phyloP scores from a whole-genome alignment of 495 filamentous ascomycete species.

The Parathielavia appendiculata region DNA sequence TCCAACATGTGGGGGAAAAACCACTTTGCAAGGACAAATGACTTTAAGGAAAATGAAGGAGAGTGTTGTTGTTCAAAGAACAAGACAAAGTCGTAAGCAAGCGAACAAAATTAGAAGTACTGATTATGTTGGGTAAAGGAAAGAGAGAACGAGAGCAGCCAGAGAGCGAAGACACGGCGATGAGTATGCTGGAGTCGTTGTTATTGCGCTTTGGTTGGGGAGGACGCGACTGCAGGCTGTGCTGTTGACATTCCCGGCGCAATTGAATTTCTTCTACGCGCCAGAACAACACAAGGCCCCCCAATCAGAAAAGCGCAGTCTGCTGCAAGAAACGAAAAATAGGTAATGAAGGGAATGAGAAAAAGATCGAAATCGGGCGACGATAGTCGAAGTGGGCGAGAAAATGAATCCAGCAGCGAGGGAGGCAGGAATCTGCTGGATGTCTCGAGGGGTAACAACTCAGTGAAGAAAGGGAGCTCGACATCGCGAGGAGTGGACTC shows the following conservation, averaged over 20 bases:
- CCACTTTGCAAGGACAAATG: slow-evolving; percentile 11
- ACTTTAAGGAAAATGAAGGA: slow-evolving; percentile 7
- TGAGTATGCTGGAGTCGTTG: slow-evolving; percentile 7
- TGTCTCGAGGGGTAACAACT: slow-evolving; percentile 1
- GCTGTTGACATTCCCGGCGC: slow-evolving; percentile 15
- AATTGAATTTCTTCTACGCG: slow-evolving; percentile 21
- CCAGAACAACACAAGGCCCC: slow-evolving; percentile 15
- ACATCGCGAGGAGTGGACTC: not conserved
- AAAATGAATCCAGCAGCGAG: slow-evolving; percentile 26
- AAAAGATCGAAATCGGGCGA: slow-evolving; percentile 12
- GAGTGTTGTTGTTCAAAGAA: slow-evolving; percentile 2
- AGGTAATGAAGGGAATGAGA: not conserved
- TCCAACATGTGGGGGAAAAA: slow-evolving; percentile 18
- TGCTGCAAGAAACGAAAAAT: slow-evolving; percentile 10
- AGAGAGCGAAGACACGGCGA: slow-evolving; percentile 13
- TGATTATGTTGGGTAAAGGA: slow-evolving; percentile 16
- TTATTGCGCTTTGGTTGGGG: slow-evolving; percentile 4
- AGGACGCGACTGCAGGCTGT: slow-evolving; percentile 5
- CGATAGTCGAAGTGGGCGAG: not conserved
- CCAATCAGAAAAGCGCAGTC: slow-evolving; percentile 2
- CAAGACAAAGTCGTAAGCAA: slow-evolving; percentile 11
- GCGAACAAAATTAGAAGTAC: slow-evolving; percentile 7
- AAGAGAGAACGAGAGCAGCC: slow-evolving; percentile 10
- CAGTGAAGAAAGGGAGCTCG: slow-evolving; percentile 4
- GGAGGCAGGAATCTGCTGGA: slow-evolving; percentile 25